phyloP scores from a whole-genome alignment of 192 early-diverging fungal species.

The Spinellus fusiger region DNA sequence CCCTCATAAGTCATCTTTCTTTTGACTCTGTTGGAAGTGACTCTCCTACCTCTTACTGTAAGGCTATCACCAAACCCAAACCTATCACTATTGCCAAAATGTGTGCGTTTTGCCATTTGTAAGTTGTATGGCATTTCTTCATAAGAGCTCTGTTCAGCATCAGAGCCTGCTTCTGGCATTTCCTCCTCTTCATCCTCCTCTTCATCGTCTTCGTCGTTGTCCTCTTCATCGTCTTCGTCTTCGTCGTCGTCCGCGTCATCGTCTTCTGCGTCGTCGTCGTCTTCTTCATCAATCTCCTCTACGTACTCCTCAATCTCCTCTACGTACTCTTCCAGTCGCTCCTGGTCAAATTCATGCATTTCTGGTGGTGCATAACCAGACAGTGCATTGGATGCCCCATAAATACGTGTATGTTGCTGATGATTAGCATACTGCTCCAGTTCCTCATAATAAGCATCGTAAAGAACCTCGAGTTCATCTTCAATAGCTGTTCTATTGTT shows the following conservation, averaged over 20 bases:
- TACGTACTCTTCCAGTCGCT: slow-evolving; percentile 39
- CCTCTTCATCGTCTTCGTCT: slow-evolving; percentile 47
- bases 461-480: slow-evolving; percentile 78
- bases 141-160: neutral
- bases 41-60: slow-evolving; percentile 70
- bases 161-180: neutral
- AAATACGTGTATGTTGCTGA: slow-evolving; percentile 43
- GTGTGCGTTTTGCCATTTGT: neutral
- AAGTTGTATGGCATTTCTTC: slow-evolving; percentile 1
- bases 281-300: slow-evolving; percentile 35
- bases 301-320: slow-evolving; percentile 33
- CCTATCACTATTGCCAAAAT: slow-evolving; percentile 16
- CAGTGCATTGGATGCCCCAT: neutral
- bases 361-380: slow-evolving; percentile 1
- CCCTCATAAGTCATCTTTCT: neutral
- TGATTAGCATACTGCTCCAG: slow-evolving; percentile 81
- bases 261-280: slow-evolving; percentile 42
- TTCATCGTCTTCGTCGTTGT: slow-evolving; percentile 47
- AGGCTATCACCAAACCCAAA: slow-evolving; percentile 72
- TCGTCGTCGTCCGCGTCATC: slow-evolving; percentile 45
- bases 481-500: slow-evolving; percentile 66
- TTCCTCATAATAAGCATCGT: slow-evolving; percentile 88
- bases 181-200: slow-evolving; percentile 11
- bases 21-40: neutral
- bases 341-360: slow-evolving; percentile 3